Conservation (phyloP, 140 eudicot species). For the Flaveria floridana region DNA sequence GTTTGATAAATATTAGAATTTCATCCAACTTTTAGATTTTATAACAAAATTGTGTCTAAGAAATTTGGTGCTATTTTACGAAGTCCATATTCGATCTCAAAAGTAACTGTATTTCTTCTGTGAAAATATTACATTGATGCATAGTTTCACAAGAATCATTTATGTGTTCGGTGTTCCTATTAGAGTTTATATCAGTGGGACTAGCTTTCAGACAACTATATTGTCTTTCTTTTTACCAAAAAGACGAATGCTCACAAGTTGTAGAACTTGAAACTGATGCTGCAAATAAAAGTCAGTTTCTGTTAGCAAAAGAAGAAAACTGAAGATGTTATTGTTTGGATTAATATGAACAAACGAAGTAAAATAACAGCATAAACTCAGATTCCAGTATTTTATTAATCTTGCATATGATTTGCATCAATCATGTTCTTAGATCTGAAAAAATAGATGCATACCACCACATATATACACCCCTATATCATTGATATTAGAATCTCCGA, state of each 20-base stretch:
- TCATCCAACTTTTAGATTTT: not conserved
- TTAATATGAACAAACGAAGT: conserved; percentile 11
- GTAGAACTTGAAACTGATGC: not conserved
- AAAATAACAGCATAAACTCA: not conserved
- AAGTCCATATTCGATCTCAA: not conserved
- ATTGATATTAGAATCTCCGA: not conserved
- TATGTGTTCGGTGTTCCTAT: not conserved
- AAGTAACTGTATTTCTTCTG: not conserved
- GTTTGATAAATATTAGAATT: not conserved
- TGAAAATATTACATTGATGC: not conserved
- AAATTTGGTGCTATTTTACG: not conserved
- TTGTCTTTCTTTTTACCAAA: conserved; percentile 7
- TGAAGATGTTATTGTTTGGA: not conserved
- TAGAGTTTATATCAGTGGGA: not conserved
- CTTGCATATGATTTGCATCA: not conserved
- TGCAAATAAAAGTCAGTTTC: not conserved
- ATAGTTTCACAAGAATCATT: not conserved
- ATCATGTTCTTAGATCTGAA: conserved; percentile 10
- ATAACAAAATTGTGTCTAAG: not conserved
- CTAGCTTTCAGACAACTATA: conserved; percentile 6
- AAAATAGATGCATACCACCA: not conserved
- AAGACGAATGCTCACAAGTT: not conserved
- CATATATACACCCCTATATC: not conserved
- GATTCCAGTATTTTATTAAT: not conserved
- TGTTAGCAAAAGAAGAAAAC: conserved; percentile 3